These are phyloP conservation scores for Elsinoe arachidis DNA, from an alignment of 2,329 filamentous ascomycete genomes.

Conservation along the genomic window DNA sequence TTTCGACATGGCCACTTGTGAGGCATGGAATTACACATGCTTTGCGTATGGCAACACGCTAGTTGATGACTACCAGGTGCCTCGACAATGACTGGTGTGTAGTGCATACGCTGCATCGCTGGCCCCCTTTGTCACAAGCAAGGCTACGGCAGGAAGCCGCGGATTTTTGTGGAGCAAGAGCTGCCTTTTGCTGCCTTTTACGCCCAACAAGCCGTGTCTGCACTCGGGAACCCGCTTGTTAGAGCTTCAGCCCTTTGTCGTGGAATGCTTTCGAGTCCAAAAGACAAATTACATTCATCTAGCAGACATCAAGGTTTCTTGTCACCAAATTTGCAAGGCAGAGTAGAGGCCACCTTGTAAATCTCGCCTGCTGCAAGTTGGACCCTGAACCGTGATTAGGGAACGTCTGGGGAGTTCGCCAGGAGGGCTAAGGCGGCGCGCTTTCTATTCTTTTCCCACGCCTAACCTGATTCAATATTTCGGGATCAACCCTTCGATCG, in stretches of 20 bases:
- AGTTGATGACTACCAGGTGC: neutral
- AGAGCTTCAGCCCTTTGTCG: neutral
- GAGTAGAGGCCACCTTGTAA: neutral
- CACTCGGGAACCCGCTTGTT: neutral
- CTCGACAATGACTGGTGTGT: neutral
- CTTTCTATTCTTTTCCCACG: neutral
- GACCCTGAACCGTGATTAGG: neutral
- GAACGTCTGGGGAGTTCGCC: constrained; percentile 2
- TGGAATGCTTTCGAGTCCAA: neutral
- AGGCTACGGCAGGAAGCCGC: constrained; percentile 4
- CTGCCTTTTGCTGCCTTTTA: neutral
- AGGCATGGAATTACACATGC: neutral
- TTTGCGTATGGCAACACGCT: neutral
- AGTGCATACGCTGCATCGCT: no score
- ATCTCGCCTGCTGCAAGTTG: neutral
- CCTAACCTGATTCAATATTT: neutral
- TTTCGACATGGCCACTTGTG: neutral
- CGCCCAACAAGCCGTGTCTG: neutral
- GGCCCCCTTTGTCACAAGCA: neutral
- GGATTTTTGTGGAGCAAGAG: neutral
- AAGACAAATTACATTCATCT: neutral
- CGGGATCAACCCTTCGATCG: neutral
- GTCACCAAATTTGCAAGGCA: neutral
- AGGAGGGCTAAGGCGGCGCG: neutral
- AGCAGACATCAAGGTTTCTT: neutral